Evolutionary conservation across 106 monocot species (phyloP).

Genomic region (Dendrobium huoshanense): DNA sequence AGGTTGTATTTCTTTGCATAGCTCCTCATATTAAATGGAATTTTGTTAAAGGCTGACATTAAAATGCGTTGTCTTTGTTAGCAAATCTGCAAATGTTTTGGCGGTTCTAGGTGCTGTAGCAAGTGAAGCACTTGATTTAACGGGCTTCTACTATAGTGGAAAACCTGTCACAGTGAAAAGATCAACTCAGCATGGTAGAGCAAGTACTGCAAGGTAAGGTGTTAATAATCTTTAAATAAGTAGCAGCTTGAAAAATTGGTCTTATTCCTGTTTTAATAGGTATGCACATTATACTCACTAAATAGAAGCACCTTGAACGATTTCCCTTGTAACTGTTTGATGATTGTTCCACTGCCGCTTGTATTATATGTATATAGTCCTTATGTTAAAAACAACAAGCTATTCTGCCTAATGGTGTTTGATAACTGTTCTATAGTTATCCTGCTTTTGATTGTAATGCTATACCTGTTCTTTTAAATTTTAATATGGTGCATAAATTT

Average conservation of each 20-base stretch:
- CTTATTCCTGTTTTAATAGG: neutral
- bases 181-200: conserved; percentile 32
- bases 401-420: neutral
- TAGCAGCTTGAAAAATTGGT: neutral
- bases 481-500: neutral
- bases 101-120: conserved; percentile 91
- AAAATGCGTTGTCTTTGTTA: conserved; percentile 20
- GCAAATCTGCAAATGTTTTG: conserved; percentile 96
- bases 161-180: conserved; percentile 46
- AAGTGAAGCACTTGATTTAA: conserved; percentile 89
- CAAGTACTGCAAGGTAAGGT: conserved; percentile 47
- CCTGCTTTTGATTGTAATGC: neutral
- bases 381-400: neutral
- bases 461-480: neutral
- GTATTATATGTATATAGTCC: neutral
- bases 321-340: neutral
- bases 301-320: neutral
- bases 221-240: neutral
- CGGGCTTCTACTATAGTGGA: conserved; percentile 95
- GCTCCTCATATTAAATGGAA: neutral
- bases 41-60: conserved; percentile 4
- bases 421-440: neutral
- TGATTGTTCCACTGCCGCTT: neutral
- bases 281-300: neutral
- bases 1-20: conserved; percentile 31